Base-by-base conservation (phyloP, 805 yeast genomes). In the Barnettozyma botsteinii region DNA sequence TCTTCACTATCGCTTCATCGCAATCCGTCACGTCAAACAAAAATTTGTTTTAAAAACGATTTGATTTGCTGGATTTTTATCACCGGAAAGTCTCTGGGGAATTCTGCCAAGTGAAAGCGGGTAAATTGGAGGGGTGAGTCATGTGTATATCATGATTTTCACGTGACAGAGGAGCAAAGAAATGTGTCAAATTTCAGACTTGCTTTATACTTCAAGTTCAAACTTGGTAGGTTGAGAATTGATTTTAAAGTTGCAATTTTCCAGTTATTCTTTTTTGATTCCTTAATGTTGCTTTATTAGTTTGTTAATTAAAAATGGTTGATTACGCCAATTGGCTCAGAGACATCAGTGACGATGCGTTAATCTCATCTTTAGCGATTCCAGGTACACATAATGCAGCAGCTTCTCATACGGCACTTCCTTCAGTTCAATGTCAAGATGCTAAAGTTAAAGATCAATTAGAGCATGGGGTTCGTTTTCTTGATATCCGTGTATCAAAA, bases 301-400 rank as follows among this genome's bases (percentile, higher is more conserved):
- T 26, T 5, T 20, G 19, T 19, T 12, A 35, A 35, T 11, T n/a
- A 4, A 48, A 7, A 30, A 56, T 54, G 59, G 58, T 50, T 17
- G 42, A 53, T 24, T 50, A 51, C 46, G 32, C 37, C 7, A 40
- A 47, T 25, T 83, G 91, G 93, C 60, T 79, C 65, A 55, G 61
- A 25, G 67, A 69, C 10, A 53, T 81, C 42, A 59, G 64, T 38
- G 85, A 80, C 53, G 65, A 76, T 56, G 63, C 71, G 17, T 53
- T 53, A 30, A 45, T 84, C 26, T 67, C 81, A 4, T 62, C 70
- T 41, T 66, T 84, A 38, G 66, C 89, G 0, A 66, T 84, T 37
- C 88, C 91, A 9, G 93, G 93, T n/a, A 83, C 91, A n/a, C 93
- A 84, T 63, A 83, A 84, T 56, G 71, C 85, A 31, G 86, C 83